phyloP scores from a whole-genome alignment of 768 basidiomycete genomes.

The Agrocybe praecox region DNA sequence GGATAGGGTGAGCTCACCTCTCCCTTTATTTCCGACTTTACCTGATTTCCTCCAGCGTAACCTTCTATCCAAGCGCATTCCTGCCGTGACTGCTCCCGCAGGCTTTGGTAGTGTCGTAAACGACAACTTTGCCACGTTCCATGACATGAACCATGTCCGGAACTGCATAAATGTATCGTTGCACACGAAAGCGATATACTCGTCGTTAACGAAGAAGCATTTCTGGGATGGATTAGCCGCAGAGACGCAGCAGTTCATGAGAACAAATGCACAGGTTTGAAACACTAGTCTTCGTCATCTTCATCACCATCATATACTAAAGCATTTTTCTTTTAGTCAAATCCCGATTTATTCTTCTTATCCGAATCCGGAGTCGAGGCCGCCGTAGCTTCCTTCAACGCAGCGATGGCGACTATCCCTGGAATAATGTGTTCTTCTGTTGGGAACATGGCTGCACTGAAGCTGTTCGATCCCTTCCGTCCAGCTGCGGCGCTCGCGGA shows the following conservation, averaged over 20 bases:
- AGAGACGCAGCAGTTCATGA: background rate
- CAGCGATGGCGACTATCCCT: background rate
- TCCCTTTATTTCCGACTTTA: background rate
- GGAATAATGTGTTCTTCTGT: conserved; percentile 6
- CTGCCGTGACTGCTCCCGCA: background rate
- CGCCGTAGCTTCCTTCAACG: background rate
- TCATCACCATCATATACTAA: background rate
- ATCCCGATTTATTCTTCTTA: background rate
- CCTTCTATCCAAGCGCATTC: background rate
- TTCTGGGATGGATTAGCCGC: background rate
- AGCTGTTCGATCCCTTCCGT: conserved; percentile 1
- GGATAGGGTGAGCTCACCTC: background rate
- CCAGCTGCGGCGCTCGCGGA: background rate
- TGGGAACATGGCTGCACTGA: background rate
- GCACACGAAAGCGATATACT: background rate
- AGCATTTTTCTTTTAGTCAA: background rate
- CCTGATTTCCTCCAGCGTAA: background rate
- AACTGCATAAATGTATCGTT: background rate
- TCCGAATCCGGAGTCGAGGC: background rate
- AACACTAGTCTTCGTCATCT: background rate
- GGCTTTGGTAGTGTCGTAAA: conserved; percentile 5
- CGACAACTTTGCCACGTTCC: conserved; percentile 1
- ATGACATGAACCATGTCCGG: background rate
- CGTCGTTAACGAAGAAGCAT: background rate
- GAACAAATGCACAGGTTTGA: background rate